Conservation (phyloP, 73 alveolate species). For the Urostyla sp. region DNA sequence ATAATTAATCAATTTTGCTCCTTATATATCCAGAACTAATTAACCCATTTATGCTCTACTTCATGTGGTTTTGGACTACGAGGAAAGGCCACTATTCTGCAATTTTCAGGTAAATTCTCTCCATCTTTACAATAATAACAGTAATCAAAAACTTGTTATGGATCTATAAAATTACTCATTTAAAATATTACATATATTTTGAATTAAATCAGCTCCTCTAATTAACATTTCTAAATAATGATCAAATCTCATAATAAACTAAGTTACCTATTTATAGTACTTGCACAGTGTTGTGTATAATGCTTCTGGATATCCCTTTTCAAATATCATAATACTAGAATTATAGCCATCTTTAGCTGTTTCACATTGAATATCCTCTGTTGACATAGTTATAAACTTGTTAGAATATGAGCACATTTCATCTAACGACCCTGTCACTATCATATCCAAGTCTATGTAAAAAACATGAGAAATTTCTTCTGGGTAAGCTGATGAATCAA, state of each 20-base stretch:
- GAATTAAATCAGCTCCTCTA: constrained; percentile 63
- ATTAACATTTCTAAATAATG: constrained; percentile 79
- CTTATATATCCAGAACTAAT: no score
- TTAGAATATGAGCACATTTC: constrained; percentile 14
- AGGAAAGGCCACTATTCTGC: constrained; percentile 83
- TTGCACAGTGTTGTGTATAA: neutral
- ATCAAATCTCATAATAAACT: constrained; percentile 75
- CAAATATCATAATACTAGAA: constrained; percentile 50
- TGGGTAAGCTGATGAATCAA: constrained; percentile 55
- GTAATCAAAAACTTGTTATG: constrained; percentile 68
- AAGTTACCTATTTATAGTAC: constrained; percentile 3
- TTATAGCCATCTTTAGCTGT: constrained; percentile 68
- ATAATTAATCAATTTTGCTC: no score
- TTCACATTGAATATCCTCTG: constrained; percentile 65
- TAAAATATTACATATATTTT: no score
- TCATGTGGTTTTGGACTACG: constrained; percentile 89
- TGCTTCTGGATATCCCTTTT: neutral
- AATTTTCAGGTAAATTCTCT: constrained; percentile 77
- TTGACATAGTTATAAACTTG: constrained; percentile 47
- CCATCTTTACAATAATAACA: constrained; percentile 10
- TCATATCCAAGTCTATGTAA: constrained; percentile 85
- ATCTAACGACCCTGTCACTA: constrained; percentile 76
- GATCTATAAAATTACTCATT: no score
- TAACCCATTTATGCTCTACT: no score
- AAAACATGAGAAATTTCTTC: constrained; percentile 51